Evolutionary conservation across 495 filamentous ascomycete genomes (phyloP).

Genomic region (Tricharina praecox): DNA sequence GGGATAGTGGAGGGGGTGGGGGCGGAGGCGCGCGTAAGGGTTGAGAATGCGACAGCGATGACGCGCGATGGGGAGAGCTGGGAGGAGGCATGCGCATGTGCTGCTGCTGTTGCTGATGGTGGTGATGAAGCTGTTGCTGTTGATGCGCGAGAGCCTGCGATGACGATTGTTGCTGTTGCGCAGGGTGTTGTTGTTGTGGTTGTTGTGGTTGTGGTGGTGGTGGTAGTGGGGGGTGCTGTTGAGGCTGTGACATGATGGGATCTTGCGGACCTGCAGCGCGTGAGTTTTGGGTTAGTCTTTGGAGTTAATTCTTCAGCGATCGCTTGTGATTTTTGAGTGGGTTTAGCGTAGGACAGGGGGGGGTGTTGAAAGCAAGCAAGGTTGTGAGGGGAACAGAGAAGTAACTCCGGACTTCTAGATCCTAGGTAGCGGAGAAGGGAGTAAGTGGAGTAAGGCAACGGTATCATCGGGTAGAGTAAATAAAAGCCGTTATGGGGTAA

Average conservation of each 20-base stretch:
- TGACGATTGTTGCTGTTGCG: neutral
- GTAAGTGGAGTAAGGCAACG: too few relatives aligned
- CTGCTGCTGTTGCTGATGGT: conserved; percentile 5
- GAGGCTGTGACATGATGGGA: conserved; percentile 18
- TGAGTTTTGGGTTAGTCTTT: too few relatives aligned
- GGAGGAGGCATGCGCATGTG: conserved; percentile 22
- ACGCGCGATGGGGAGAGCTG: conserved; percentile 17
- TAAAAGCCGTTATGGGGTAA: too few relatives aligned
- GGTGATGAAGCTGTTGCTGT: too few relatives aligned
- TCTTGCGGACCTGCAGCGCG: conserved; percentile 13
- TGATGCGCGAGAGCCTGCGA: conserved; percentile 10
- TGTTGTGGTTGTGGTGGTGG: conserved; percentile 9
- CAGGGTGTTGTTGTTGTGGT: neutral
- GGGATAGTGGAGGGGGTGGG: conserved; percentile 19
- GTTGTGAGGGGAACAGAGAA: too few relatives aligned
- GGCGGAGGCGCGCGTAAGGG: conserved; percentile 28
- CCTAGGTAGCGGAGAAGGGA: too few relatives aligned
- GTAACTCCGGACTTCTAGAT: too few relatives aligned
- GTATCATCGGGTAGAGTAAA: too few relatives aligned
- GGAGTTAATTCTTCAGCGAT: neutral
- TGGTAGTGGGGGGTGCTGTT: conserved; percentile 9
- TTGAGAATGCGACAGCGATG: conserved; percentile 15
- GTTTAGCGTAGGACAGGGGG: conserved; percentile 21
- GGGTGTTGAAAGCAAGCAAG: too few relatives aligned
- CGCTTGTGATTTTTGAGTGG: conserved; percentile 14